Evolutionary conservation across 352 stramenopile species (phyloP), one percentile per base, ranked within the genome.

Genomic region (Phytophthora agathidicida): DNA sequence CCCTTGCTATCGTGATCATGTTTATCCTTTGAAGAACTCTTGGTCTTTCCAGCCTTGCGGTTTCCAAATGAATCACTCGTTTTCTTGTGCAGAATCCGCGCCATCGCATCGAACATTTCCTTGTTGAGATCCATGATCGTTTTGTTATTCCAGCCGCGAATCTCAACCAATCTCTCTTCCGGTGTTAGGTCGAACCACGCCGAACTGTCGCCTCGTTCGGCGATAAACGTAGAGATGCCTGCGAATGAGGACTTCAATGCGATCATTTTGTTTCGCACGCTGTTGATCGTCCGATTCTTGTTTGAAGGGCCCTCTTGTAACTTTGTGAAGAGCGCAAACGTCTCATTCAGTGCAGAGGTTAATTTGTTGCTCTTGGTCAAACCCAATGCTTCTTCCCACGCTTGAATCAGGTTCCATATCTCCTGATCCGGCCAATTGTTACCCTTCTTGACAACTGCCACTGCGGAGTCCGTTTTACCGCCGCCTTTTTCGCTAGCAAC

Each of bases 191-290:
- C 32, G 20, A 79, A 75, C 70, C 70, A 79, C 7, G 46, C 51
- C 1, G 31, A 27, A 30, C 48, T 60, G 33, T 73, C 56, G 5
- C 57, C 57, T 31, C 19, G 32, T 23, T 71, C 57, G 1, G 19
- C 36, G n/a, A 76, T 68, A 38, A 58, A 79, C 7, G 51, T 39
- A 4, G 64, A 59, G 24, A 79, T 69, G 22, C 41, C 28, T 19
- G 48, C 33, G 22, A 64, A 79, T 7, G 65, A 65, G 31, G 57
- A 63, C 46, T 75, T 75, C 27, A 79, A 37, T 35, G 69, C 63
- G 24, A 75, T 78, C 69, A 78, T 75, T 48, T 75, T 75, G 52
- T 74, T 74, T 27, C 66, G 66, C 23, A 78, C 66, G 9, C 65
- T 74, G 11, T 60, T 54, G 14, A 72, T 54, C 9, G 42, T 73